Conservation (phyloP, 2,329 filamentous ascomycete species). For the Massarina eburnea region DNA sequence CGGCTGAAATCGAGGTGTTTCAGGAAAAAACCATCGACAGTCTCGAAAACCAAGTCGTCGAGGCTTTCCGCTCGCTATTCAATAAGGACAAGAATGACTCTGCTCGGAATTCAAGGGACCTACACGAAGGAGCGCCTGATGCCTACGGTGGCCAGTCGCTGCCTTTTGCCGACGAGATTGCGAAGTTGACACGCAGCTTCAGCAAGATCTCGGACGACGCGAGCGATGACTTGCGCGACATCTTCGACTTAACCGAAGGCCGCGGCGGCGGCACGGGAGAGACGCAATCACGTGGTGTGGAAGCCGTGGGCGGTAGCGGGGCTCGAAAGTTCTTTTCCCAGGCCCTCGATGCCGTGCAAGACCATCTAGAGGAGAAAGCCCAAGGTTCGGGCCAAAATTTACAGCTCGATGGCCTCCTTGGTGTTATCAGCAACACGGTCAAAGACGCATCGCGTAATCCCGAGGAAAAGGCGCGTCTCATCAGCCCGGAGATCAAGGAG, state of each 20-base stretch:
- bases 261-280: slow-evolving; percentile 14
- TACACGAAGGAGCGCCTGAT: slow-evolving; percentile 30
- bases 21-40: slow-evolving; percentile 36
- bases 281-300: slow-evolving; percentile 17
- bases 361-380: slow-evolving; percentile 23
- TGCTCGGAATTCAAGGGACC: slow-evolving; percentile 18
- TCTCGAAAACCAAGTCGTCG: slow-evolving; percentile 30
- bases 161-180: slow-evolving; percentile 33
- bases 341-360: slow-evolving; percentile 28
- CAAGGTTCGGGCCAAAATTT: slow-evolving; percentile 14
- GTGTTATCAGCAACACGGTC: slow-evolving; percentile 28
- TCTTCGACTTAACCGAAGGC: slow-evolving; percentile 28
- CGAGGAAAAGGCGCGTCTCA: slow-evolving; percentile 32
- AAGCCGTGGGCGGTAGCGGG: slow-evolving; percentile 4
- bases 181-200: slow-evolving; percentile 33
- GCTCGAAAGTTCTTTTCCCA: slow-evolving; percentile 28
- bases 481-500: slow-evolving; percentile 34
- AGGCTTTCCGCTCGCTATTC: slow-evolving; percentile 33
- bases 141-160: slow-evolving; percentile 31
- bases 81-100: slow-evolving; percentile 20
- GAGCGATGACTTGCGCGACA: slow-evolving; percentile 29
- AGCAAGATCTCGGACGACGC: slow-evolving; percentile 30
- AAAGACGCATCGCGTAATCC: slow-evolving; percentile 32
- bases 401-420: slow-evolving; percentile 29
- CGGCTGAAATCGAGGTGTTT: slow-evolving; percentile 30